phyloP scores from a whole-genome alignment of 2,329 filamentous ascomycete genomes.

The Myriangium duriaei region DNA sequence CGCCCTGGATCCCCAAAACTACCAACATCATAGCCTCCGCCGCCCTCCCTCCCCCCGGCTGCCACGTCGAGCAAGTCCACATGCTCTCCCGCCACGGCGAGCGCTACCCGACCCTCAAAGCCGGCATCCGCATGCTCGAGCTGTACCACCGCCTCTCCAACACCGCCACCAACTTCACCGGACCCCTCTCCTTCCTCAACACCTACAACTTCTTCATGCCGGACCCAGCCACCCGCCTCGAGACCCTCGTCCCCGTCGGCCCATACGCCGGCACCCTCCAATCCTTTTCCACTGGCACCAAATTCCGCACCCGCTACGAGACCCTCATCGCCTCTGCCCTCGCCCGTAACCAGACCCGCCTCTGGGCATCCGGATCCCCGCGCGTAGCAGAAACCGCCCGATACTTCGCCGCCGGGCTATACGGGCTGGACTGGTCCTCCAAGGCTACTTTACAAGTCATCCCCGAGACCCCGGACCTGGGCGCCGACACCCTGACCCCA shows the following conservation, averaged over 20 bases:
- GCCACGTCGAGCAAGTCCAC: conserved; percentile 44
- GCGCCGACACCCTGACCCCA: conserved; percentile 44
- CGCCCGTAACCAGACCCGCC: conserved; percentile 22
- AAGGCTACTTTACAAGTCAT: conserved; percentile 38
- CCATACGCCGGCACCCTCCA: conserved; percentile 44
- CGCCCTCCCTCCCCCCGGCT: conserved; percentile 34
- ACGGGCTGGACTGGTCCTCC: conserved; percentile 36
- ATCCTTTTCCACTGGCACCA: conserved; percentile 42
- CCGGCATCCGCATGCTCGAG: conserved; percentile 37
- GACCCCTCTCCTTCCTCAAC: conserved; percentile 42
- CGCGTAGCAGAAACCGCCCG: conserved; percentile 45
- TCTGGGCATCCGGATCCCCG: conserved; percentile 44
- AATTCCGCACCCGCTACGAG: conserved; percentile 40
- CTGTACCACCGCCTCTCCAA: conserved; percentile 36
- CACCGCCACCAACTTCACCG: conserved; percentile 30
- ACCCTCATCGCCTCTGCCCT: conserved; percentile 28
- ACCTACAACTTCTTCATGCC: conserved; percentile 42
- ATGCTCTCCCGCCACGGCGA: conserved; percentile 49
- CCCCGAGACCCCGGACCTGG: conserved; percentile 37
- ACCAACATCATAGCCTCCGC: conserved; percentile 29
- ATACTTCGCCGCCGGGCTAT: conserved; percentile 43
- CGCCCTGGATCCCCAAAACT: conserved; percentile 42
- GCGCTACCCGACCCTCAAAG: conserved; percentile 41
- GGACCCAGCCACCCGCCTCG: conserved; percentile 33
- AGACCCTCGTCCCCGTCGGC: conserved; percentile 43